Evolutionary conservation across 2,329 filamentous ascomycete species (phyloP).

Genomic region (Ophioceras dolichostomum): DNA sequence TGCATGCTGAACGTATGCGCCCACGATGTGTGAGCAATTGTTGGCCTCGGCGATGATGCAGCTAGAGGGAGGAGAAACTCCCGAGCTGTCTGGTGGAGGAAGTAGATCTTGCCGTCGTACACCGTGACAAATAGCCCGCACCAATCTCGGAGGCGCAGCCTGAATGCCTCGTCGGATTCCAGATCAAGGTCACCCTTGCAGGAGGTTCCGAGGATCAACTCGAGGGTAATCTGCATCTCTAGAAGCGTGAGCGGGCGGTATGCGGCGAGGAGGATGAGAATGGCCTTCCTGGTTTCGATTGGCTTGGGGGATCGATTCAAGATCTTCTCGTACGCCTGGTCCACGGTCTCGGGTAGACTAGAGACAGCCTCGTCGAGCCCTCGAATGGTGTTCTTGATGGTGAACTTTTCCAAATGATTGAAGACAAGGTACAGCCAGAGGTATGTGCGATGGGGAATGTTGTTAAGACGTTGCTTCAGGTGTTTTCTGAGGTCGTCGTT

Average conservation of each 20-base stretch:
- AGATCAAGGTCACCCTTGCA: constrained; percentile 9
- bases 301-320: constrained; percentile 8
- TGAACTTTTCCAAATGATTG: not conserved
- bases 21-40: constrained; percentile 6
- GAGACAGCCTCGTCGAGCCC: constrained; percentile 7
- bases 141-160: constrained; percentile 9
- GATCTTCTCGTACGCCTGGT: constrained; percentile 9
- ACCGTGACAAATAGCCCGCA: constrained; percentile 18
- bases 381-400: constrained; percentile 5
- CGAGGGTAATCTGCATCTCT: constrained; percentile 17
- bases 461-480: constrained; percentile 9
- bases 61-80: constrained; percentile 15
- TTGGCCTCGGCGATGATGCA: constrained; percentile 1
- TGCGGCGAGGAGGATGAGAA: constrained; percentile 15
- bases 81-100: constrained; percentile 19
- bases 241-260: constrained; percentile 12
- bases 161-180: constrained; percentile 10
- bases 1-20: constrained; percentile 9
- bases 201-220: constrained; percentile 2
- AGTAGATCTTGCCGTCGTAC: constrained; percentile 14
- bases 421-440: constrained; percentile 24
- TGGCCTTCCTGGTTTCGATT: constrained; percentile 6
- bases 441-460: constrained; percentile 18
- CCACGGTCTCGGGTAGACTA: constrained; percentile 11
- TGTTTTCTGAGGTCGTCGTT: constrained; percentile 3